Percentiles rank a stretch among this genome's conserved stretches.
These are phyloP conservation scores for Fusarium tuaranense DNA, from an alignment of 2,329 filamentous ascomycete species.

Conservation along the genomic window DNA sequence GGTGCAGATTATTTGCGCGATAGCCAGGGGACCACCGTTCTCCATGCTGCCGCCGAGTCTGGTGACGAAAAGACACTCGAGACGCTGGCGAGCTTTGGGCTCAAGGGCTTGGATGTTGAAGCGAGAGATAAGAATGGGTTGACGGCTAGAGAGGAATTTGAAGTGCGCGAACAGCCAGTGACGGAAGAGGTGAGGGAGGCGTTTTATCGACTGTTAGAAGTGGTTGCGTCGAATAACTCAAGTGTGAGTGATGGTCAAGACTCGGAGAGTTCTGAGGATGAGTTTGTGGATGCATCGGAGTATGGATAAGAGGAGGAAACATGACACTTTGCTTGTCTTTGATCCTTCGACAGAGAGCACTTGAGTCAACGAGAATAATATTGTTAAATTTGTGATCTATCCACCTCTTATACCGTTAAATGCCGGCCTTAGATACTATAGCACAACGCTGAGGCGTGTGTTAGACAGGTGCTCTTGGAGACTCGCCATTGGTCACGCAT, in stretches of 20 bases:
- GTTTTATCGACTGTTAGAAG: not conserved
- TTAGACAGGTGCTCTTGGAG: not conserved
- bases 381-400: not conserved
- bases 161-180: not conserved
- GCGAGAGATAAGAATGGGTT: not conserved
- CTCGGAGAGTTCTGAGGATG: not conserved
- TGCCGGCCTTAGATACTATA: not conserved
- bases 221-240: not conserved
- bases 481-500: not conserved
- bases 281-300: not conserved
- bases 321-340: too few species aligned
- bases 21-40: not conserved
- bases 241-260: not conserved
- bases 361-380: rapidly evolving
- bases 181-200: not conserved
- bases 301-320: not conserved
- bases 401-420: not conserved
- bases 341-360: not conserved
- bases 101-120: not conserved
- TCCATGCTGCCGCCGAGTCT: not conserved
- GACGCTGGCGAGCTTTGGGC: not conserved
- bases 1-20: not conserved
- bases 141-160: not conserved
- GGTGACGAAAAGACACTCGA: not conserved
- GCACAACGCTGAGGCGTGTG: not conserved